Base-by-base conservation (phyloP, 2,329 filamentous ascomycete species). In the Golovinomyces cichoracearum region DNA sequence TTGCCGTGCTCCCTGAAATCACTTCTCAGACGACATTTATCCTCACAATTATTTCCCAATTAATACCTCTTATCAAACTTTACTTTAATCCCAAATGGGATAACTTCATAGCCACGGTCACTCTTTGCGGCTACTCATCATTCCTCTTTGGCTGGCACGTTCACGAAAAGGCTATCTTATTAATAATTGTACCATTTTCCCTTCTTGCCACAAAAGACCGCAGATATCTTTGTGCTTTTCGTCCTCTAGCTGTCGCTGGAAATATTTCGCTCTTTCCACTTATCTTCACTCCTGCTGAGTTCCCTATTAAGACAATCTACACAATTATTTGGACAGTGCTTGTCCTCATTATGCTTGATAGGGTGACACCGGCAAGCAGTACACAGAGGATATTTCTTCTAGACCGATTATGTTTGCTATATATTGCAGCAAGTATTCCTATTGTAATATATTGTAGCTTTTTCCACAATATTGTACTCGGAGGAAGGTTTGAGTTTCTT, bases 71-170 rank as follows among this genome's bases (percentile, higher is more conserved):
- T 6, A 61, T 84, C 53, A 92, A 85, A 63, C 74, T 95, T 35
- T 93, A 93, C 65, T 60, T 74, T 42, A 69, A 72, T 47, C 84
- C 85, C 1, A 83, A 75, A 0, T 93, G 84, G 83, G 81, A 93
- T 53, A 80, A 74, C 49, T 95, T 98, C 60, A 73, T 95, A 38
- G 84, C 84, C 3, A 80, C 84, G 0, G 73, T 93, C 41, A 94
- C 88, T 0, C 74, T 95, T 15, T 95, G 90, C 59, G 90, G 83
- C 50, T 98, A 94, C 60, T 82, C 88, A 0, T 94, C 88, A 0
- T 98, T 98, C 65, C 71, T 98, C 9, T 95, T 95, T 57, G 88
- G 90, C 50, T 98, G 88, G 85, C 90, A 98, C 60, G 90, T 98
- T 7, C 90, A 98, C 58, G 90, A 98, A 61, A 98, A 98, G 64